Evolutionary conservation across 2,329 filamentous ascomycete genomes (phyloP).

Genomic region (Cladosporium sp.): DNA sequence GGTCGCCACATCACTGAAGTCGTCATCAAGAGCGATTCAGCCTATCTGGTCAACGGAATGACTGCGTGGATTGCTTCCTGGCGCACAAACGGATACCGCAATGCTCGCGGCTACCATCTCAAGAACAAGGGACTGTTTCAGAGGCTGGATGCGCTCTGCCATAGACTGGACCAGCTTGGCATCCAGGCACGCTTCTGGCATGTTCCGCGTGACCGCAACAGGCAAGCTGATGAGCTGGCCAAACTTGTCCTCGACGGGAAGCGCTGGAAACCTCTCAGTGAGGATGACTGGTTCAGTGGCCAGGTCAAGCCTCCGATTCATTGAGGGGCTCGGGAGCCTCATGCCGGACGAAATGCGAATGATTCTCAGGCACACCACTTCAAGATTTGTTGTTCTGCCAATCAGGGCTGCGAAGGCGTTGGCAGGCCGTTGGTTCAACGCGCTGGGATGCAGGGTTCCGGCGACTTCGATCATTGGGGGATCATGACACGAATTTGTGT

Average conservation of each 20-base stretch:
- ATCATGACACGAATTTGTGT: no score
- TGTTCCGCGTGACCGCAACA: conserved; percentile 13
- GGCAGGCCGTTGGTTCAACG: no score
- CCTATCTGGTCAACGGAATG: conserved; percentile 32
- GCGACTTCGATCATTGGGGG: no score
- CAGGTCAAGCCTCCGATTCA: not conserved
- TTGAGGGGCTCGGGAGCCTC: not conserved
- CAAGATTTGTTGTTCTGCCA: no score
- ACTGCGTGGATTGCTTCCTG: conserved; percentile 31
- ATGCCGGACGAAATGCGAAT: no score
- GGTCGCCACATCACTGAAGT: conserved; percentile 11
- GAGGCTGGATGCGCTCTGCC: conserved; percentile 15
- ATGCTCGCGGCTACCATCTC: conserved; percentile 22
- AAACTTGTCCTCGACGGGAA: not conserved
- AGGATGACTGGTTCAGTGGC: not conserved
- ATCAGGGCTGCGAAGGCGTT: no score
- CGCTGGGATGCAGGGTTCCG: no score
- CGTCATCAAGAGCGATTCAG: conserved; percentile 33
- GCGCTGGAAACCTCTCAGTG: not conserved
- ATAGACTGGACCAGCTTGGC: not conserved
- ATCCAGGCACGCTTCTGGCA: conserved; percentile 29
- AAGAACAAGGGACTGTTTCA: conserved; percentile 24
- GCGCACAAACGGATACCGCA: conserved; percentile 29
- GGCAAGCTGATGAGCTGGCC: not conserved
- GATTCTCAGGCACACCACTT: no score